Conservation (phyloP, 1,284 basidiomycete genomes). For the Pseudozyma flocculosa region DNA sequence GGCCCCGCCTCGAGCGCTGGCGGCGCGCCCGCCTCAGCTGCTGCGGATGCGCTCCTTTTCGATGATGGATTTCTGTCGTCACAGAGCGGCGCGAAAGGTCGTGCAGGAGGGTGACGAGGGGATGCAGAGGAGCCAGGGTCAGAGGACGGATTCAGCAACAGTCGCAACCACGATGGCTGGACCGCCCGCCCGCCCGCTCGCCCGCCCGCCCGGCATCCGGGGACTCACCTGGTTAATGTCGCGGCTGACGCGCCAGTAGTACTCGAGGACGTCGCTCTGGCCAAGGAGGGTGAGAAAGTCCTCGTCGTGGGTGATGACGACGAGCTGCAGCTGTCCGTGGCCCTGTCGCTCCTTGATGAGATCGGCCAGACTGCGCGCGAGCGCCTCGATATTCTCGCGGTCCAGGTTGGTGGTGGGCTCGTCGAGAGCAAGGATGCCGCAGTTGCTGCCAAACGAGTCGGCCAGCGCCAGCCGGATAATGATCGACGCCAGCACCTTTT, state of each 20-base stretch:
- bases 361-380: slow-evolving; percentile 86
- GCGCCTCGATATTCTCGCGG: slow-evolving; percentile 90
- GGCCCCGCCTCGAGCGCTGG: too few relatives aligned
- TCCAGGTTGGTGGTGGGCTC: slow-evolving; percentile 98
- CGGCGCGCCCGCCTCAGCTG: too few relatives aligned
- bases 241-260: slow-evolving; percentile 54
- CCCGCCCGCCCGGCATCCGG: neutral
- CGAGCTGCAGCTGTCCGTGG: slow-evolving; percentile 91
- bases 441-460: slow-evolving; percentile 95
- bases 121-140: neutral
- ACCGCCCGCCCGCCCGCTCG: neutral
- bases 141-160: too few relatives aligned
- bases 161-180: too few relatives aligned
- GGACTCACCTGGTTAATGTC: slow-evolving; percentile 42
- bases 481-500: slow-evolving; percentile 99
- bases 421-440: slow-evolving; percentile 94
- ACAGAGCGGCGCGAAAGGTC: neutral
- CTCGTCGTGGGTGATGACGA: slow-evolving; percentile 71
- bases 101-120: neutral
- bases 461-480: slow-evolving; percentile 97
- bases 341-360: slow-evolving; percentile 54
- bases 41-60: slow-evolving; percentile 28
- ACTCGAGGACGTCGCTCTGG: slow-evolving; percentile 48
- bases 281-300: slow-evolving; percentile 50
- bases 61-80: slow-evolving; percentile 15